Percentiles rank a stretch among this genome's conserved stretches.
These are phyloP conservation scores for Stachybotrys echinatus DNA, from an alignment of 2,329 filamentous ascomycete species.

Conservation along the genomic window DNA sequence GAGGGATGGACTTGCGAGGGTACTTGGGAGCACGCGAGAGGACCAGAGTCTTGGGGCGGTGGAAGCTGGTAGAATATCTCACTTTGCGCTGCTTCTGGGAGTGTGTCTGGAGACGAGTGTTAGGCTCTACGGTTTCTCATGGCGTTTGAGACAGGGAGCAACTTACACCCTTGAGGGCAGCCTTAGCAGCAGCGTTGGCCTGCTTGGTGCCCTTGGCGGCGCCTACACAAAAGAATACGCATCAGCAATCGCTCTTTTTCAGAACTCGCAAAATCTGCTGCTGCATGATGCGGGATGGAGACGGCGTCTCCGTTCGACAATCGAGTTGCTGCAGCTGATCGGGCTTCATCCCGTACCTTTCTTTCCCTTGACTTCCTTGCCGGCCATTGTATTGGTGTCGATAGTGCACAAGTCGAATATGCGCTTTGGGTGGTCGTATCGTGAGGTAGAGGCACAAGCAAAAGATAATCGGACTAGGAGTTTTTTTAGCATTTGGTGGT, in stretches of 20 bases:
- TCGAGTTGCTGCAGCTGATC: constrained; percentile 6
- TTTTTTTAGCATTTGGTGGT: background rate
- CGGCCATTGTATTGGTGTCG: constrained; percentile 25
- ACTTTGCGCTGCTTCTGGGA: constrained; percentile 87
- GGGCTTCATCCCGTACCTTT: constrained; percentile 40
- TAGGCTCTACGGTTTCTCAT: constrained; percentile 3
- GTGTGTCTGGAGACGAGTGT: constrained; percentile 35
- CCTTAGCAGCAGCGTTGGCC: constrained; percentile 92
- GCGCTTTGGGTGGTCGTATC: constrained; percentile 16
- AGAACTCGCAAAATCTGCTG: constrained; percentile 75
- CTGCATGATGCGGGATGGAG: constrained; percentile 52
- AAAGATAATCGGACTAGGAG: constrained; percentile 3
- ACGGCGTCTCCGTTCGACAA: constrained; percentile 7
- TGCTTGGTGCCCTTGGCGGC: constrained; percentile 68
- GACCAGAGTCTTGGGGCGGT: constrained; percentile 93
- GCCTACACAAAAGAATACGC: constrained; percentile 48
- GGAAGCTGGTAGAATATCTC: constrained; percentile 90
- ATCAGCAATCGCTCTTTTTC: constrained; percentile 68
- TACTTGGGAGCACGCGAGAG: constrained; percentile 91
- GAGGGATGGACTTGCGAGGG: constrained; percentile 90
- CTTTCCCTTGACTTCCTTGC: constrained; percentile 34
- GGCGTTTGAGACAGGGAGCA: background rate
- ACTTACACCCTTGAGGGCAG: constrained; percentile 92
- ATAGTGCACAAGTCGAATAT: constrained; percentile 17
- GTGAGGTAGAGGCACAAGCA: constrained; percentile 9